phyloP scores from a whole-genome alignment of 2,329 filamentous ascomycete genomes.

The Acephala macrosclerotiorum region DNA sequence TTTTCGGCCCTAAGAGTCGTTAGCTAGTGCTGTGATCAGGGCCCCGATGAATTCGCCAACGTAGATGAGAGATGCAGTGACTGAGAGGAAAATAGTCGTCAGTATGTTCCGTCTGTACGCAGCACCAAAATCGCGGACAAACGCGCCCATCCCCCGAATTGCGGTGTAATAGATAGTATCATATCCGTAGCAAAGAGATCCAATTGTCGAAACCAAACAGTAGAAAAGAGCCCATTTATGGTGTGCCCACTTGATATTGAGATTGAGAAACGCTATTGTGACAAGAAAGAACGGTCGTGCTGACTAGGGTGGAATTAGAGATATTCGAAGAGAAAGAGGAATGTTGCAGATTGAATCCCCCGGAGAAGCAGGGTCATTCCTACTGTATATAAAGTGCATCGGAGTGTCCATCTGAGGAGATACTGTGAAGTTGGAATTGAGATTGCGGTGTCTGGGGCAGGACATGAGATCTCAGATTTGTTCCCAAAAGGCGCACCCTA shows the following conservation, averaged over 20 bases:
- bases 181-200: slow-evolving; percentile 38
- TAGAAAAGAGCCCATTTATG: slow-evolving; percentile 39
- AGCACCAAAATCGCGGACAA: slow-evolving; percentile 41
- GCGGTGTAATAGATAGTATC: slow-evolving; percentile 39
- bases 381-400: too few relatives aligned
- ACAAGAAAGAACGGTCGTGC: too few relatives aligned
- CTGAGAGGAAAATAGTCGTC: slow-evolving; percentile 35
- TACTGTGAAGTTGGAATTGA: too few relatives aligned
- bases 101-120: slow-evolving; percentile 35
- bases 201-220: slow-evolving; percentile 37
- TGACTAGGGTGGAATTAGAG: too few relatives aligned
- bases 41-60: slow-evolving; percentile 49
- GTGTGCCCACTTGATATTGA: slow-evolving; percentile 16
- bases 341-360: too few relatives aligned
- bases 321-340: too few relatives aligned
- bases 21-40: slow-evolving; percentile 47
- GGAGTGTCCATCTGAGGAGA: too few relatives aligned
- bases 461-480: too few relatives aligned
- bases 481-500: too few relatives aligned
- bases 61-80: slow-evolving; percentile 51
- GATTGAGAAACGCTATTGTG: slow-evolving; percentile 15
- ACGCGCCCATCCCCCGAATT: slow-evolving; percentile 41
- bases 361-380: too few relatives aligned
- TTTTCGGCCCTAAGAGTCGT: slow-evolving; percentile 47
- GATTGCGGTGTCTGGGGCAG: too few relatives aligned